Conservation (phyloP, 2,329 filamentous ascomycete species). For the Trichoderma breve region DNA sequence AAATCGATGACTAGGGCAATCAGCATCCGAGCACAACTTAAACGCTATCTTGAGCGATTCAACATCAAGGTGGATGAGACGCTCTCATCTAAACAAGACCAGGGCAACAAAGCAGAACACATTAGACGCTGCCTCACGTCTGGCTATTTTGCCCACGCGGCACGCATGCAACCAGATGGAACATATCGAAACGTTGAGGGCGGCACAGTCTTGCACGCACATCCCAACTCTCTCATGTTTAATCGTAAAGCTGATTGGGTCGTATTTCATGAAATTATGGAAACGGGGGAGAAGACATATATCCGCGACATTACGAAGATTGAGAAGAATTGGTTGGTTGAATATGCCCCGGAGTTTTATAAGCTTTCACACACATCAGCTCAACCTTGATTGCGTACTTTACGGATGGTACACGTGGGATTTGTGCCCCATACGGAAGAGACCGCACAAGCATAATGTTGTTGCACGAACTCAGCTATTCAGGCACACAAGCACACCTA, state of each 20-base stretch:
- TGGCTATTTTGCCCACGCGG: slow-evolving; percentile 91
- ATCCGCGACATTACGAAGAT: slow-evolving; percentile 92
- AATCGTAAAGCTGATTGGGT: slow-evolving; percentile 97
- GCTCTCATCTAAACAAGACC: slow-evolving; percentile 39
- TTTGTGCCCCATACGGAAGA: background rate
- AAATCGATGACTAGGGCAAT: slow-evolving; percentile 79
- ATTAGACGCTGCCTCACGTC: slow-evolving; percentile 82
- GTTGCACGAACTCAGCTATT: background rate
- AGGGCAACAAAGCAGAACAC: slow-evolving; percentile 56
- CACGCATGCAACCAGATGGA: slow-evolving; percentile 90
- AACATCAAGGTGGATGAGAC: slow-evolving; percentile 68
- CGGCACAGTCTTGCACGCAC: slow-evolving; percentile 74
- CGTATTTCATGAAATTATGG: slow-evolving; percentile 89
- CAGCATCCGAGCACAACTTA: slow-evolving; percentile 81
- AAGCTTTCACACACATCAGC: slow-evolving; percentile 46
- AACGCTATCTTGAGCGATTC: slow-evolving; percentile 82
- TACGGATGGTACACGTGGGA: background rate
- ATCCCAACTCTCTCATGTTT: slow-evolving; percentile 92
- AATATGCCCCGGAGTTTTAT: slow-evolving; percentile 86
- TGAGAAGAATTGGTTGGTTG: slow-evolving; percentile 85
- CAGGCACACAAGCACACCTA: background rate
- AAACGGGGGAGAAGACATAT: slow-evolving; percentile 83
- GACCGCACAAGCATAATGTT: background rate
- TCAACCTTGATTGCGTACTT: slow-evolving; percentile 22
- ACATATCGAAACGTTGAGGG: slow-evolving; percentile 84